A percentile compares a stretch with the other conserved stretches of the same genome.
Conservation (phyloP, 2,329 filamentous ascomycete species). For the Knufia petricola region DNA sequence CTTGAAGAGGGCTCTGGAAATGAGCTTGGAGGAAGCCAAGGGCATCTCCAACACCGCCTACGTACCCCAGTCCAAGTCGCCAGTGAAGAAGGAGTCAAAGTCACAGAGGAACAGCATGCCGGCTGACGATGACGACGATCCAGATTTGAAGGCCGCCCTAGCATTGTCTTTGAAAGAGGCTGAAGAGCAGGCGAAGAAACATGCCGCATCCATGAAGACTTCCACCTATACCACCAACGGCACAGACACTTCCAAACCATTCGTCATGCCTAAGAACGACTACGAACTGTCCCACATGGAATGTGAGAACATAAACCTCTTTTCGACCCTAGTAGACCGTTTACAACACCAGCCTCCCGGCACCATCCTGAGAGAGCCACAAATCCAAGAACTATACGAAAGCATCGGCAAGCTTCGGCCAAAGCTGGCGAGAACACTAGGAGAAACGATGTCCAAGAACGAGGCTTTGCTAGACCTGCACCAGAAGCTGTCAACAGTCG, state of each 20-base stretch:
- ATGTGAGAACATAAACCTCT: constrained; percentile 94
- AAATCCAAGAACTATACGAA: constrained; percentile 96
- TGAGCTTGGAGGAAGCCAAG: constrained; percentile 92
- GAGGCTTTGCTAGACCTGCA: constrained; percentile 90
- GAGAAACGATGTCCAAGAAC: constrained; percentile 99
- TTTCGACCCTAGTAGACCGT: constrained; percentile 85
- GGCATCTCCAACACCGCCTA: constrained; percentile 59
- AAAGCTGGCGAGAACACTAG: constrained; percentile 89
- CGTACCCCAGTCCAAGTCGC: constrained; percentile 57
- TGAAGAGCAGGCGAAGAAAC: constrained; percentile 93
- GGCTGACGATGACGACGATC: constrained; percentile 71
- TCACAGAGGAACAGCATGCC: constrained; percentile 33
- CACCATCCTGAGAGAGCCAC: constrained; percentile 90
- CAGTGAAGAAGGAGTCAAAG: constrained; percentile 28
- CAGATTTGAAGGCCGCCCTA: constrained; percentile 87
- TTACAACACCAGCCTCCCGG: constrained; percentile 91
- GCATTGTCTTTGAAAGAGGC: constrained; percentile 90
- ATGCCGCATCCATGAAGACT: constrained; percentile 66
- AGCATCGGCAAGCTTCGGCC: constrained; percentile 88
- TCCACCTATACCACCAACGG: constrained; percentile 47
- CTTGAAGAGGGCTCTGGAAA: constrained; percentile 81
- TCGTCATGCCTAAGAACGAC: constrained; percentile 68
- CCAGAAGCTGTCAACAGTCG: constrained; percentile 88
- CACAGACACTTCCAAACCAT: constrained; percentile 39
- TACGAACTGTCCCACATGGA: constrained; percentile 91